Conservation (phyloP, 2,329 filamentous ascomycete genomes). For the Cadophora luteo-olivacea region DNA sequence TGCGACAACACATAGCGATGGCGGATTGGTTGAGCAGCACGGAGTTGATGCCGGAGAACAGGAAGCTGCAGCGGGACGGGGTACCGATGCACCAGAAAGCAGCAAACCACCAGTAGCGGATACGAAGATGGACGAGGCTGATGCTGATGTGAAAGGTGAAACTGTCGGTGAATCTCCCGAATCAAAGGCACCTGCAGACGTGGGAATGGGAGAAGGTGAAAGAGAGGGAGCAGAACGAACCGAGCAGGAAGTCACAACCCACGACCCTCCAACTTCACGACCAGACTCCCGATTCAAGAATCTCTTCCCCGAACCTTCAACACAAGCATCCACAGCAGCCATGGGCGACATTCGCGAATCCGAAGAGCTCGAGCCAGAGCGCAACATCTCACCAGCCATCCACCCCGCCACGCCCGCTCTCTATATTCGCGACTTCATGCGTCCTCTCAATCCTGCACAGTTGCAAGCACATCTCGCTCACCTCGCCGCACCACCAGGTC, state of each 20-base stretch:
- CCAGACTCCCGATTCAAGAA: constrained; percentile 55
- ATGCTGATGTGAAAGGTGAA: constrained; percentile 22
- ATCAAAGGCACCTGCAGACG: constrained; percentile 17
- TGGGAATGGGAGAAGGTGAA: constrained; percentile 5
- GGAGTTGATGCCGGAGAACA: constrained; percentile 30
- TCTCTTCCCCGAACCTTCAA: constrained; percentile 44
- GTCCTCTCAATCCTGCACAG: constrained; percentile 74
- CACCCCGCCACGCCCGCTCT: constrained; percentile 78
- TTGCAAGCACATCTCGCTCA: constrained; percentile 73
- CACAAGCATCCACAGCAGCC: constrained; percentile 25
- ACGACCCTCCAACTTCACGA: constrained; percentile 27
- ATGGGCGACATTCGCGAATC: constrained; percentile 29
- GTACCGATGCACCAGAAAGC: constrained; percentile 13
- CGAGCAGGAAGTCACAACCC: constrained; percentile 10
- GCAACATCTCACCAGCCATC: constrained; percentile 59
- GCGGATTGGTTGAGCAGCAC: constrained; percentile 39
- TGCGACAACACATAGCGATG: constrained; percentile 29
- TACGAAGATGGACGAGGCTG: constrained; percentile 31
- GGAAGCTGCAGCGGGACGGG: constrained; percentile 25
- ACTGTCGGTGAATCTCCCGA: constrained; percentile 2
- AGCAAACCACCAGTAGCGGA: constrained; percentile 28
- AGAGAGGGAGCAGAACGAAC: constrained; percentile 1
- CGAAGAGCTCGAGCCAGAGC: constrained; percentile 39
- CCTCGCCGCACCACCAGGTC: constrained; percentile 67
- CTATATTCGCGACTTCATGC: constrained; percentile 91